These are phyloP conservation scores for Candida glucosophila DNA, from an alignment of 1,139 yeast genomes.

Conservation along the genomic window DNA sequence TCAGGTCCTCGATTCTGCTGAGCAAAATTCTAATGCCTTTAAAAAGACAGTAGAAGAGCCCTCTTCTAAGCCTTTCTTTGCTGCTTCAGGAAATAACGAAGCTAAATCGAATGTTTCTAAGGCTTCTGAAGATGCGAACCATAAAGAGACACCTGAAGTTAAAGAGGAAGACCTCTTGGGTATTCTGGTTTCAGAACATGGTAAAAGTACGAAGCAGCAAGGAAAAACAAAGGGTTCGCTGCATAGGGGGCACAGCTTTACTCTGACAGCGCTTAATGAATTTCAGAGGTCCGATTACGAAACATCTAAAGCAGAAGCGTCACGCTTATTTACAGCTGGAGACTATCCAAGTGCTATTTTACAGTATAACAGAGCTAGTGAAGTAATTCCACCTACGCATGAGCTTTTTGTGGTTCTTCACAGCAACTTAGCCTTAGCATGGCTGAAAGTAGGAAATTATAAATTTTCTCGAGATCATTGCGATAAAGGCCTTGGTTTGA, in stretches of 20 bases:
- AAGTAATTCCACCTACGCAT: conserved; percentile 57
- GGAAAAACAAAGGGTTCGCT: too few relatives aligned
- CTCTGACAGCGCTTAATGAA: conserved; percentile 21
- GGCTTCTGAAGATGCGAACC: neutral
- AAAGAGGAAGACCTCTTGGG: conserved; percentile 17
- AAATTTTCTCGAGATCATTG: conserved; percentile 50
- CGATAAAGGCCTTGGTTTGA: conserved; percentile 47
- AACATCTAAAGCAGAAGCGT: conserved; percentile 51
- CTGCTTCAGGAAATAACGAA: neutral
- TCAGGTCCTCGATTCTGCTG: conserved; percentile 8
- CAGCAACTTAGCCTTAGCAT: conserved; percentile 71
- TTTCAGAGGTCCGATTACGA: conserved; percentile 44
- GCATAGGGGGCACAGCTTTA: too few relatives aligned
- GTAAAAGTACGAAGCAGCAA: conserved; percentile 56
- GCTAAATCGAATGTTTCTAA: neutral
- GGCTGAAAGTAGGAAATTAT: conserved; percentile 66
- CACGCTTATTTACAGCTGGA: conserved; percentile 65
- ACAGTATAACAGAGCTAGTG: conserved; percentile 53
- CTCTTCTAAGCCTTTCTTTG: too few relatives aligned
- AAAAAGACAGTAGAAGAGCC: too few relatives aligned
- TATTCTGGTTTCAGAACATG: conserved; percentile 21
- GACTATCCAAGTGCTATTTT: conserved; percentile 64
- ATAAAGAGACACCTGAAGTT: conserved; percentile 2
- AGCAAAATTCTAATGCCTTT: too few relatives aligned
- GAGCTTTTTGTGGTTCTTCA: conserved; percentile 57